Evolutionary conservation across 169 alveolate species (phyloP), one percentile per base, ranked within the genome.

Genomic region (Miamiensis avidus): DNA sequence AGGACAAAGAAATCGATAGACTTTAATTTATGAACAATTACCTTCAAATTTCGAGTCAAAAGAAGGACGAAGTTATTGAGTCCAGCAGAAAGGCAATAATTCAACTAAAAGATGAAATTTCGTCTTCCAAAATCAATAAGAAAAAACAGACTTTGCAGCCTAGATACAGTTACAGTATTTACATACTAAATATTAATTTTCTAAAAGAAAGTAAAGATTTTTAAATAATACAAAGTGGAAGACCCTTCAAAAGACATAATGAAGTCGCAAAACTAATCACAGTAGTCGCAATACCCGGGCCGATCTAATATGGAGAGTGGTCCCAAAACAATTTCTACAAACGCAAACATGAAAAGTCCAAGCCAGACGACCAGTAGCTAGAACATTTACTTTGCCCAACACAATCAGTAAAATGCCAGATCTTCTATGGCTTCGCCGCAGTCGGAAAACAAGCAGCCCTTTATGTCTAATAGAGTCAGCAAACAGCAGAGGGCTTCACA

Each of bases 1-100:
- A 79, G 30, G 65, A 79, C 31, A 79, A 79, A 31, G 84, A 79
- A 65, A 79, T 79, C 0, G 84, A 79, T n/a, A 79, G 84, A 34
- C 75, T 79, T n/a, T n/a, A 65, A 16, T 79, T 79, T 79, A 34
- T 79, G n/a, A 79, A 79, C 64, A 79, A 49, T 29, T 79, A 29
- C 64, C 28, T 79, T 29, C 27, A 75, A 25, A 79, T 79, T 34
- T 49, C 84, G 31, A 33, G 64, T 79, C 75, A 79, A 79, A 79
- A 79, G 29, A 79, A 79, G 64, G 84, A 79, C 20, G 84, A 79
- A 27, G 26, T 79, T 25, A 30, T 79, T n/a, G 84, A 79, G 29
- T 31, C 33, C 28, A 34, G 65, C 29, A 34, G 84, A 65, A 79
- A 79, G 64, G 76, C 34, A 79, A 34, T 79, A 25, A 79, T 15